Evolutionary conservation across 768 basidiomycete genomes (phyloP).

Genomic region (Russula olivacea): DNA sequence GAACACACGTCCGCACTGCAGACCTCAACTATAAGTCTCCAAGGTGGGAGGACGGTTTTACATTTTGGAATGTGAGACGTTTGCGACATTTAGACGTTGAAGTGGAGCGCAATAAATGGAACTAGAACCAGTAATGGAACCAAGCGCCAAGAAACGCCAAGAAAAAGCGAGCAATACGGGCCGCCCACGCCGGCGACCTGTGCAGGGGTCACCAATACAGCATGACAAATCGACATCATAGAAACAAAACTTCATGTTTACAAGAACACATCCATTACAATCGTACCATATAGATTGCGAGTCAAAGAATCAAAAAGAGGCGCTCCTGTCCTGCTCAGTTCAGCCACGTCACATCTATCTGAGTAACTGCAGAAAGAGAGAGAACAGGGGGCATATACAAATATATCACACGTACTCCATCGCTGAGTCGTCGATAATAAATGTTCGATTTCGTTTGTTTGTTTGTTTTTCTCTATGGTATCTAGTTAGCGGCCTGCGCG

Average conservation of each 20-base stretch:
- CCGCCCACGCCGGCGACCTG: too few species aligned
- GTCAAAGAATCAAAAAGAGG: conserved; percentile 3
- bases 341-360: neutral
- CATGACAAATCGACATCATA: too few species aligned
- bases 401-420: conserved; percentile 13
- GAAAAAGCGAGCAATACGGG: too few species aligned
- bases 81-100: too few species aligned
- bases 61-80: too few species aligned
- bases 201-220: too few species aligned
- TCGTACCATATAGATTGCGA: conserved; percentile 20
- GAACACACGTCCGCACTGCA: too few species aligned
- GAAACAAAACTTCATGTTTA: neutral
- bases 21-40: too few species aligned
- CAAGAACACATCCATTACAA: conserved; percentile 17
- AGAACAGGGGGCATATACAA: conserved; percentile 7
- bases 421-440: conserved; percentile 2
- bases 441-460: conserved; percentile 10
- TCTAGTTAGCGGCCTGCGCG: conserved; percentile 16
- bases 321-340: neutral
- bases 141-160: too few species aligned
- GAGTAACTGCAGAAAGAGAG: conserved; percentile 1
- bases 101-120: too few species aligned
- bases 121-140: too few species aligned
- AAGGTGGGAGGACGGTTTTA: too few species aligned
- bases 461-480: conserved; percentile 18